Evolutionary conservation across 257 asterid genomes (phyloP).

Genomic region (Plantago elongata): DNA sequence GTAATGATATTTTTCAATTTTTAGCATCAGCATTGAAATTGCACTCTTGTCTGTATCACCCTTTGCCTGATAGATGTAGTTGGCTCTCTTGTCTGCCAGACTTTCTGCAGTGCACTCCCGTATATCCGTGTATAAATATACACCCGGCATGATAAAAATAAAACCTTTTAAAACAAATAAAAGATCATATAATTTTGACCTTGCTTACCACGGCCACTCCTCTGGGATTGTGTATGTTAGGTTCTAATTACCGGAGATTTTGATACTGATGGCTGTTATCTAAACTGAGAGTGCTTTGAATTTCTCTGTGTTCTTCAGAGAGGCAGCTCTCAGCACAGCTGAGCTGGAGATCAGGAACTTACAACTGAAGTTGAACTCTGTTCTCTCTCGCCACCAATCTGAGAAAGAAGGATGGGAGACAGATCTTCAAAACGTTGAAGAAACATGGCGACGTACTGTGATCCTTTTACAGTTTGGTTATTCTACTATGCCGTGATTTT

Average conservation of each 20-base stretch:
- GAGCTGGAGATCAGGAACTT: slow-evolving; percentile 63
- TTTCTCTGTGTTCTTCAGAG: slow-evolving; percentile 51
- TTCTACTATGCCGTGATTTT: slow-evolving; percentile 10
- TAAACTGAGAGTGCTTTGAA: slow-evolving; percentile 19
- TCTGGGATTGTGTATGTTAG: no score
- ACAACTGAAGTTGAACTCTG: slow-evolving; percentile 66
- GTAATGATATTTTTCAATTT: slow-evolving; percentile 31
- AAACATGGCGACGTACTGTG: slow-evolving; percentile 81
- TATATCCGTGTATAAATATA: no score
- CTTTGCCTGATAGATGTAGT: no score
- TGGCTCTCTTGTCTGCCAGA: no score
- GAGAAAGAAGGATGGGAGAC: slow-evolving; percentile 83
- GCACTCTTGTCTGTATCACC: no score
- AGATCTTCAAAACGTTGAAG: slow-evolving; percentile 82
- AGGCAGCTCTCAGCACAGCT: slow-evolving; percentile 54
- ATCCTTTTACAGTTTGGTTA: slow-evolving; percentile 18
- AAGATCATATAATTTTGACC: no score
- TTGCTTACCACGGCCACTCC: no score
- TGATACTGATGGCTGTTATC: slow-evolving; percentile 5
- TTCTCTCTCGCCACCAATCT: slow-evolving; percentile 61
- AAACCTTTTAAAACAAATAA: no score
- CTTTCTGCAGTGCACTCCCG: no score
- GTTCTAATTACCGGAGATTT: slow-evolving; percentile 9
- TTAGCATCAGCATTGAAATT: neutral
- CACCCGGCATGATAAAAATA: no score